Percentiles rank a stretch among this genome's conserved stretches.
phyloP scores from a whole-genome alignment of 352 stramenopile genomes.

The Globisporangium spiculum region DNA sequence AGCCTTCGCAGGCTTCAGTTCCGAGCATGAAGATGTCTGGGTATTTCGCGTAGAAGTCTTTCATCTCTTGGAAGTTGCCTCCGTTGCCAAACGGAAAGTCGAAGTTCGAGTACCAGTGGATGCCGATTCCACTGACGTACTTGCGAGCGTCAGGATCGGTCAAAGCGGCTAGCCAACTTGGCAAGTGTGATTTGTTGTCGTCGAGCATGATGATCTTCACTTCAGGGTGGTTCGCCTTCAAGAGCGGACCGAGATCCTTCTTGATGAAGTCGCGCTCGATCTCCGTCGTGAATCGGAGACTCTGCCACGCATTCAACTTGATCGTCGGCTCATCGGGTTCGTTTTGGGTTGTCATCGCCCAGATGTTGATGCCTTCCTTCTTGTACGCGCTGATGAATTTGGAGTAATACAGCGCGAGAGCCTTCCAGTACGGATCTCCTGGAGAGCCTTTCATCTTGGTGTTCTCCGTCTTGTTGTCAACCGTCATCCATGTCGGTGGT shows the following conservation, averaged over 20 bases:
- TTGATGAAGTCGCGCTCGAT: constrained; percentile 76
- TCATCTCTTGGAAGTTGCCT: constrained; percentile 49
- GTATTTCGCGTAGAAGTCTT: constrained; percentile 51
- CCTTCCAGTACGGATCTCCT: constrained; percentile 64
- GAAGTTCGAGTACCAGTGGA: constrained; percentile 85
- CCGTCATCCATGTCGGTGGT: constrained; percentile 87
- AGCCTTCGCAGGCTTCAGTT: constrained; percentile 77
- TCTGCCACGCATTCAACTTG: constrained; percentile 55
- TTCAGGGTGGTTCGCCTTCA: constrained; percentile 63
- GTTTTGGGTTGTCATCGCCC: constrained; percentile 86
- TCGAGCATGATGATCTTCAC: constrained; percentile 85
- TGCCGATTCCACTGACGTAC: constrained; percentile 82
- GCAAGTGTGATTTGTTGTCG: constrained; percentile 74
- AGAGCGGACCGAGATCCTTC: constrained; percentile 65
- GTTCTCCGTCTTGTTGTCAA: constrained; percentile 51
- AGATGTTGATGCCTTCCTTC: constrained; percentile 67
- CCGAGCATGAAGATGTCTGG: constrained; percentile 76
- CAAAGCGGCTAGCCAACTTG: constrained; percentile 35
- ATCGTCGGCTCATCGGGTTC: constrained; percentile 61
- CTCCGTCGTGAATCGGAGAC: constrained; percentile 45
- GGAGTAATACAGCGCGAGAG: constrained; percentile 83
- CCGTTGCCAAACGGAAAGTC: constrained; percentile 42
- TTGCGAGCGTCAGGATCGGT: constrained; percentile 43
- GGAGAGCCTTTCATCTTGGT: constrained; percentile 53
- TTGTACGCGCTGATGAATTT: constrained; percentile 88